Percentiles rank a stretch among this genome's conserved stretches.
These are phyloP conservation scores for Acorus calamus DNA, from an alignment of 106 monocot species.

Conservation along the genomic window DNA sequence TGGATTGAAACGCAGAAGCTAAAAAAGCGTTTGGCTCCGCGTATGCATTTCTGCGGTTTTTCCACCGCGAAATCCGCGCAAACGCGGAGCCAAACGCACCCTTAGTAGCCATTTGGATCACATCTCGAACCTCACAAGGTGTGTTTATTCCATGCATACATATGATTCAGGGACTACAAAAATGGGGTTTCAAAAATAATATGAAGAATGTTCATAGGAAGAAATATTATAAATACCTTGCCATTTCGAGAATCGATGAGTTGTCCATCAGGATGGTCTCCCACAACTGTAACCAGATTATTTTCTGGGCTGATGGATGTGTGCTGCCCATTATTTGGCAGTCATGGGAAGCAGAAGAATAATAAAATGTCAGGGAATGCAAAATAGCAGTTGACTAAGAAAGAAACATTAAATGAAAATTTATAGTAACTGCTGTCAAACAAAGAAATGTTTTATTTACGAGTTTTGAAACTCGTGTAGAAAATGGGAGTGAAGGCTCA, in stretches of 20 bases:
- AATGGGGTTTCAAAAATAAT: not conserved
- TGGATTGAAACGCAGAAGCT: too few relatives aligned
- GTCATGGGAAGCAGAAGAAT: not conserved
- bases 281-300: slow-evolving; percentile 61
- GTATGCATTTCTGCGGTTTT: too few relatives aligned
- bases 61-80: too few relatives aligned
- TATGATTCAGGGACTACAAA: not conserved
- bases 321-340: slow-evolving; percentile 47
- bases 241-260: slow-evolving; percentile 55
- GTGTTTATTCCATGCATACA: not conserved
- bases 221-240: slow-evolving; percentile 33
- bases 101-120: too few relatives aligned
- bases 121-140: too few relatives aligned
- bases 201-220: not conserved
- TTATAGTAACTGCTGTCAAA: not conserved
- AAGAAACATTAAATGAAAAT: not conserved
- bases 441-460: too few relatives aligned
- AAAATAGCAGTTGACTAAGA: not conserved
- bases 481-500: slow-evolving; percentile 14
- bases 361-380: not conserved
- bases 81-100: too few relatives aligned
- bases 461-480: not conserved
- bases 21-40: too few relatives aligned
- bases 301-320: slow-evolving; percentile 59
- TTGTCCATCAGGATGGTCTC: slow-evolving; percentile 57